Percentiles rank a stretch among this genome's conserved stretches.
phyloP scores from a whole-genome alignment of 1,284 basidiomycete species.

The Spongispora temasekensis region DNA sequence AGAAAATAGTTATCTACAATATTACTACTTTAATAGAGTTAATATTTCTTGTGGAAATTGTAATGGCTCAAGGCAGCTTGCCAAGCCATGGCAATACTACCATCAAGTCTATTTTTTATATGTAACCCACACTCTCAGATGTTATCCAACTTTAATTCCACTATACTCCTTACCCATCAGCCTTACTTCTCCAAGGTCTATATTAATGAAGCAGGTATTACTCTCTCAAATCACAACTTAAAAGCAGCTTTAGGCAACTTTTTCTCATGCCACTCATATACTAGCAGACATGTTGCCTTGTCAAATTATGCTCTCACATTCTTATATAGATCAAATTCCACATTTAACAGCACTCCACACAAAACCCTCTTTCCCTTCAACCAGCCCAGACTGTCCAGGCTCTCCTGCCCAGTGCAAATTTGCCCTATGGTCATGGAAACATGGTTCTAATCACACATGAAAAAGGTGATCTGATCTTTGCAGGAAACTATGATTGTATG shows the following conservation, averaged over 20 bases:
- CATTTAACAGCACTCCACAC: background rate
- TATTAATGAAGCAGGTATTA: too few relatives aligned
- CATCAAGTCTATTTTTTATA: too few relatives aligned
- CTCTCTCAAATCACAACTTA: too few relatives aligned
- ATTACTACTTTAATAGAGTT: too few relatives aligned
- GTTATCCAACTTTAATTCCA: too few relatives aligned
- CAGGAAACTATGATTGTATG: background rate
- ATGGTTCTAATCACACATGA: background rate
- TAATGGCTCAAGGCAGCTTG: too few relatives aligned
- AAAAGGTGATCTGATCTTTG: background rate
- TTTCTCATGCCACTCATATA: constrained; percentile 3
- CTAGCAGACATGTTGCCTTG: background rate
- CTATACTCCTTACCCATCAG: background rate
- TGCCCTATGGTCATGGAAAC: background rate
- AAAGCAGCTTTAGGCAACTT: constrained; percentile 6
- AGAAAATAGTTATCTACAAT: too few relatives aligned
- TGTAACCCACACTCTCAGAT: too few relatives aligned
- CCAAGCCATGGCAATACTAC: too few relatives aligned
- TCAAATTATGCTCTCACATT: background rate
- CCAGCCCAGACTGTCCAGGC: background rate
- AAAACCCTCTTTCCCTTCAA: background rate
- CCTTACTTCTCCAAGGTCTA: constrained; percentile 1
- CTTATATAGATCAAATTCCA: background rate
- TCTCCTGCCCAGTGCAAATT: background rate
- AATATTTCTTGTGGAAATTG: too few relatives aligned